Evolutionary conservation across 1,284 basidiomycete genomes (phyloP), one percentile per base, ranked within the genome.

Genomic region (Leccinum fuscescens): DNA sequence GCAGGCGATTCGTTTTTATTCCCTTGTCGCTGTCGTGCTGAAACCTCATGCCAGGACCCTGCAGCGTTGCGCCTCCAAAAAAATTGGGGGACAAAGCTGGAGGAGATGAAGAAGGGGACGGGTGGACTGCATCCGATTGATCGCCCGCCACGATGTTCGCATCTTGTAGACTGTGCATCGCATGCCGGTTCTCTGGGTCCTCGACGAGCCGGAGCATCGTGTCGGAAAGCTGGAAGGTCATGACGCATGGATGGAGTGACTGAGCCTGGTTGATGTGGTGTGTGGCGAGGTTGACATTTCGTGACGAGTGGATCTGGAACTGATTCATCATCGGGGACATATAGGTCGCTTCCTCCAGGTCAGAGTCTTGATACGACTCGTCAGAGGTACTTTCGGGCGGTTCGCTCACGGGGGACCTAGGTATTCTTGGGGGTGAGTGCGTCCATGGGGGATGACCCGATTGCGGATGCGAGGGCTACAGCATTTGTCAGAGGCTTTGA

Each of bases 241-340:
- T 68, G 29, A 75, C 60, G 2, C 64, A 68, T 4, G 72, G 72
- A 4, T 64, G 66, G 35, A 69, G 66, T 7, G 67, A 55, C 46
- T 62, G 72, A 5, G 60, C 20, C 12, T 20, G 61, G 46, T 62
- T 42, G 29, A 27, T 52, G 33, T 62, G 61, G 3, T 60, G 55
- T 37, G 57, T 46, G 9, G 60, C n/a, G 33, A 33, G 44, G 51
- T 58, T 54, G 51, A 64, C 15, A 53, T 51, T 57, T 42, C 62
- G 60, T 6, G 62, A 60, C 5, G 70, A 58, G 15, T 59, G 72
- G 24, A 74, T 48, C 56, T 74, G 71, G 12, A 75, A 75, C 56
- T 69, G 62, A 50, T 64, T 72, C 65, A 72, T 64, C 73, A 76
- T 72, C 52, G 71, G 74, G 1, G 62, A 74, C 71, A 76, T 76